Evolutionary conservation across 148 eudicot genomes (phyloP).

Genomic region (Selenicereus undatus): DNA sequence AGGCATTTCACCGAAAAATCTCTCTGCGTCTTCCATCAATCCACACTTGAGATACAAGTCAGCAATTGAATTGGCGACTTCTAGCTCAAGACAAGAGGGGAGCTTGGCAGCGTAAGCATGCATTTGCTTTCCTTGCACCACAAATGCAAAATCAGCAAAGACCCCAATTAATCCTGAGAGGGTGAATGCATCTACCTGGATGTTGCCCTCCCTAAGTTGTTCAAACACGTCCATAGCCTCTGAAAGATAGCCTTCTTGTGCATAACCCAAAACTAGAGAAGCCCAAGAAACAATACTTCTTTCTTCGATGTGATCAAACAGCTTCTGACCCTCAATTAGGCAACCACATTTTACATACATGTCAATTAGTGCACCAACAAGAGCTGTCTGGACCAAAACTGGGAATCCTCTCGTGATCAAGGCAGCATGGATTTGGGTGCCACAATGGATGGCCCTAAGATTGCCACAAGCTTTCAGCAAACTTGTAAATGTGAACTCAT

Average conservation of each 20-base stretch:
- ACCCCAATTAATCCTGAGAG: slow-evolving; percentile 66
- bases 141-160: slow-evolving; percentile 77
- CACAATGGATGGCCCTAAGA: slow-evolving; percentile 38
- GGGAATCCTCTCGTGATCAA: slow-evolving; percentile 47
- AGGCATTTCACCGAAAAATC: slow-evolving; percentile 48
- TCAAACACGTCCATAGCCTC: slow-evolving; percentile 61
- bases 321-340: slow-evolving; percentile 44
- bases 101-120: slow-evolving; percentile 57
- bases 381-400: slow-evolving; percentile 31
- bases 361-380: slow-evolving; percentile 74
- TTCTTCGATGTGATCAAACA: slow-evolving; percentile 54
- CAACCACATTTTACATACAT: slow-evolving; percentile 70
- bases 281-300: slow-evolving; percentile 70
- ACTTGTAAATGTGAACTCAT: slow-evolving; percentile 69
- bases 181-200: slow-evolving; percentile 52
- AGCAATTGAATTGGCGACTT: slow-evolving; percentile 62
- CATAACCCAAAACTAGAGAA: slow-evolving; percentile 62
- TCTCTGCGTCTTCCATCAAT: slow-evolving; percentile 60
- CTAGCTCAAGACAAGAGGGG: slow-evolving; percentile 47
- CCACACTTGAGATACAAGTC: slow-evolving; percentile 90
- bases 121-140: slow-evolving; percentile 73
- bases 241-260: slow-evolving; percentile 48
- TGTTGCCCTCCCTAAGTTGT: slow-evolving; percentile 45
- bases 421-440: slow-evolving; percentile 64
- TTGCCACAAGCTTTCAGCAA: slow-evolving; percentile 68